A percentile compares a stretch with the other conserved stretches of the same genome.
These are phyloP conservation scores for Ogataea saltuana DNA, from an alignment of 805 yeast genomes.

Conservation along the genomic window DNA sequence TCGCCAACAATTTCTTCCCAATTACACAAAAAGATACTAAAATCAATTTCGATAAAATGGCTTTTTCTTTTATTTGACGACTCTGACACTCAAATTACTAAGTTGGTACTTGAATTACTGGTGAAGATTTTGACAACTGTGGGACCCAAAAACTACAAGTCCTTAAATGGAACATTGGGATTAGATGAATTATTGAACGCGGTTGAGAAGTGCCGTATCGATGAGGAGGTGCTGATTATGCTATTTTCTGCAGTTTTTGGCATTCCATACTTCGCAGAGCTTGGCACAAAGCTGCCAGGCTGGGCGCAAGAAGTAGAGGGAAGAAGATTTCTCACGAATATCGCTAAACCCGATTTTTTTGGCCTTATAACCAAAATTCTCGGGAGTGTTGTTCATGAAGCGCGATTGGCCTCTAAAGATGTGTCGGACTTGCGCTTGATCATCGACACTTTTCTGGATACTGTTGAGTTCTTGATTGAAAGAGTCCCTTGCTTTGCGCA, in stretches of 20 bases:
- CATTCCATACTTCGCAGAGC: constrained; percentile 28
- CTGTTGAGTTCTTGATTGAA: not conserved
- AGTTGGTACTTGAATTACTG: constrained; percentile 45
- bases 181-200: constrained; percentile 47
- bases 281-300: not conserved
- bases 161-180: constrained; percentile 56
- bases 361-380: not conserved
- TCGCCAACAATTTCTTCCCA: constrained; percentile 10
- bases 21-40: constrained; percentile 42
- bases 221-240: constrained; percentile 1
- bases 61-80: constrained; percentile 52
- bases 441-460: not conserved
- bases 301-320: not conserved
- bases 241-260: constrained; percentile 39
- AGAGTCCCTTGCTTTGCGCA: constrained; percentile 1
- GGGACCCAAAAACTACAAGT: constrained; percentile 47
- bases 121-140: constrained; percentile 48
- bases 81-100: constrained; percentile 38
- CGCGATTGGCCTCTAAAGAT: not conserved
- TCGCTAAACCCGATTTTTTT: constrained; percentile 10
- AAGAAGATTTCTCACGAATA: not conserved
- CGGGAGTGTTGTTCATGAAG: not conserved
- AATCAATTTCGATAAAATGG: constrained; percentile 68
- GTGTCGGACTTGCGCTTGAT: not conserved
- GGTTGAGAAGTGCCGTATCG: constrained; percentile 24